Evolutionary conservation across 306 rosid genomes (phyloP), one percentile per base, ranked within the genome.

Genomic region (Gynostemma pentaphyllum): DNA sequence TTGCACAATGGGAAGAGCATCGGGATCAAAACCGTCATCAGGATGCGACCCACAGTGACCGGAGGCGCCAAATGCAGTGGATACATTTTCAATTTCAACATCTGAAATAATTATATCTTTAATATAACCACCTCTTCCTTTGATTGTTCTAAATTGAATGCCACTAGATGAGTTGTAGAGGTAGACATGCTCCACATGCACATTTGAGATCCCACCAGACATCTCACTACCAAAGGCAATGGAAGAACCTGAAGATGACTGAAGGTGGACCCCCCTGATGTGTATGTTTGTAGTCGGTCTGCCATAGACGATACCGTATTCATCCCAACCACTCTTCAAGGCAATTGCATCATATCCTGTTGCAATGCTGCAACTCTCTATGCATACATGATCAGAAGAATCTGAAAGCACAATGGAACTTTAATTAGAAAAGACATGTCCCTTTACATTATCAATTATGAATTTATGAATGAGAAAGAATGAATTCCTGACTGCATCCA

Each of bases 281-380:
- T 91, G 97, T 6, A 91, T 83, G 64, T 87, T 75, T 71, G 65
- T 72, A 7, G 96, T 80, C n/a, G 97, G 95, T 80, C 91, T 78
- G 40, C 95, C 97, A 66, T 80, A 91, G 68, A 83, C 75, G 24
- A 87, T 87, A 49, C 97, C 96, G n/a, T 91, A 91, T 67, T 91
- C 95, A 29, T 91, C 97, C 97, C 97, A 91, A n/a, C 97, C 97
- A 56, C 96, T 91, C 86, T 91, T 82, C 29, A 87, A 84, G 40
- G 91, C 78, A 66, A 91, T 91, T 71, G 95, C 91, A 68, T 94
- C 99, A 68, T 78, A 78, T 24, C 99, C 99, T 62, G 80, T 75
- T 57, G 69, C 51, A 40, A 94, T 75, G 55, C 59, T 75, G 80
- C 97, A 82, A 73, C 85, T 95, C 83, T 94, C 95, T 73, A 88